Evolutionary conservation across 2,329 filamentous ascomycete genomes (phyloP).

Genomic region (Leptographium lundbergii): DNA sequence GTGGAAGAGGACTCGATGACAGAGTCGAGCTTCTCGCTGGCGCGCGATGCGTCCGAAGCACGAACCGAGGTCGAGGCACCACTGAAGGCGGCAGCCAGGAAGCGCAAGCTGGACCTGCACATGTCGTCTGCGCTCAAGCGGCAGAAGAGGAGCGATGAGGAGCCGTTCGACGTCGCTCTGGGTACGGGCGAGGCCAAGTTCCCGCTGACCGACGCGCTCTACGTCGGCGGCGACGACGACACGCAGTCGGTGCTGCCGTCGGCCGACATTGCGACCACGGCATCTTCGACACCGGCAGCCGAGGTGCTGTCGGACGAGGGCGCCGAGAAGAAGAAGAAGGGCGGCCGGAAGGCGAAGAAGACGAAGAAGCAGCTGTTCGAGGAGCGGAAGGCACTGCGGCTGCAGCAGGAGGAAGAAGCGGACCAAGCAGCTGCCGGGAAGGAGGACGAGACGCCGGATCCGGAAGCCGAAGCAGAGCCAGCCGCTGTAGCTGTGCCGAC

Average conservation of each 20-base stretch:
- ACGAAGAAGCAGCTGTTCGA: slow-evolving; percentile 66
- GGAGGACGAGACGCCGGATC: background rate
- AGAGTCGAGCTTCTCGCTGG: slow-evolving; percentile 51
- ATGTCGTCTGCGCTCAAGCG: slow-evolving; percentile 63
- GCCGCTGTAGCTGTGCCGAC: slow-evolving; percentile 11
- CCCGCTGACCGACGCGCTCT: slow-evolving; percentile 35
- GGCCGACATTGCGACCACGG: slow-evolving; percentile 31
- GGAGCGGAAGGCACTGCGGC: slow-evolving; percentile 47
- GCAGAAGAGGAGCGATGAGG: slow-evolving; percentile 67
- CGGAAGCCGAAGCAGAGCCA: slow-evolving; percentile 12
- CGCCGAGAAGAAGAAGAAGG: slow-evolving; percentile 37
- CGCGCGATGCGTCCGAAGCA: background rate
- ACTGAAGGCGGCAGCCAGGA: slow-evolving; percentile 37
- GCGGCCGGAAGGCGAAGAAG: slow-evolving; percentile 60
- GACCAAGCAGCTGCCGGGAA: slow-evolving; percentile 24
- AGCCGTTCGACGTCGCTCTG: slow-evolving; percentile 56
- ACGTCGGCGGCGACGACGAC: background rate
- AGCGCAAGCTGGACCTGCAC: slow-evolving; percentile 62
- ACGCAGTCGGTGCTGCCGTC: slow-evolving; percentile 23
- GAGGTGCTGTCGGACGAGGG: slow-evolving; percentile 19
- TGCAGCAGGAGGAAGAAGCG: slow-evolving; percentile 33
- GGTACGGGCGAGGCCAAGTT: slow-evolving; percentile 38
- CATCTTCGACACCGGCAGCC: slow-evolving; percentile 39
- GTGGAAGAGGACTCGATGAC: slow-evolving; percentile 56
- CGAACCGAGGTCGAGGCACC: slow-evolving; percentile 15